phyloP scores from a whole-genome alignment of 177 flowering plant species.

The Vitis hybrid region DNA sequence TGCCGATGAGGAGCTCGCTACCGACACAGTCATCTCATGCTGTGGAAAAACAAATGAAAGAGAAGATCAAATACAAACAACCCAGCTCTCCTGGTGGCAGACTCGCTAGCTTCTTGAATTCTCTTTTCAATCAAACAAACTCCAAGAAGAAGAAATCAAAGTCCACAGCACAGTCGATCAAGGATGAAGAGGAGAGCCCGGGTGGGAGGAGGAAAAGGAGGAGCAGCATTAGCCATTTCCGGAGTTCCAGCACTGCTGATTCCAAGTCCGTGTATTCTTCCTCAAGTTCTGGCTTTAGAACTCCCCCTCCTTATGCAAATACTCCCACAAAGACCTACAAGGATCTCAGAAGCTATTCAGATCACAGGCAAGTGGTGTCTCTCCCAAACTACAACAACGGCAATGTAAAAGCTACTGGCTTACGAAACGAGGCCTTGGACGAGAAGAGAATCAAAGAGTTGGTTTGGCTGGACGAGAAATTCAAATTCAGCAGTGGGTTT shows the following conservation, averaged over 20 bases:
- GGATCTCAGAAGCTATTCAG: conserved; percentile 36
- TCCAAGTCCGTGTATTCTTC: conserved; percentile 44
- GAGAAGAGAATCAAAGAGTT: conserved; percentile 26
- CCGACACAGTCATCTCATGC: conserved; percentile 7
- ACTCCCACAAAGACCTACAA: conserved; percentile 50
- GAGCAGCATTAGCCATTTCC: conserved; percentile 79
- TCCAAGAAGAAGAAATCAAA: conserved; percentile 76
- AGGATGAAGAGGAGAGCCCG: conserved; percentile 53
- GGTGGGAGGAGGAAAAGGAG: conserved; percentile 67
- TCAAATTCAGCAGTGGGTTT: conserved; percentile 23
- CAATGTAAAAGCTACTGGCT: conserved; percentile 15
- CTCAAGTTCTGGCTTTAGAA: conserved; percentile 57
- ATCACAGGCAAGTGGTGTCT: conserved; percentile 32
- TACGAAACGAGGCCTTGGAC: conserved; percentile 6
- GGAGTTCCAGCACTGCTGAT: conserved; percentile 33
- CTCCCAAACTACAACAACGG: conserved; percentile 23
- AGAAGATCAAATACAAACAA: conserved; percentile 63
- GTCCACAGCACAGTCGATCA: conserved; percentile 33
- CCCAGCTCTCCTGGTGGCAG: conserved; percentile 89
- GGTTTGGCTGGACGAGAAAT: conserved; percentile 40
- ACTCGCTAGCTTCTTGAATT: conserved; percentile 76
- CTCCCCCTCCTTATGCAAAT: conserved; percentile 56
- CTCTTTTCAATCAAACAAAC: conserved; percentile 70
- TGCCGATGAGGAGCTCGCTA: conserved; percentile 25
- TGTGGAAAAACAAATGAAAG: conserved; percentile 30